phyloP scores from a whole-genome alignment of 108 stramenopile genomes.

The Ochromonas danica region DNA sequence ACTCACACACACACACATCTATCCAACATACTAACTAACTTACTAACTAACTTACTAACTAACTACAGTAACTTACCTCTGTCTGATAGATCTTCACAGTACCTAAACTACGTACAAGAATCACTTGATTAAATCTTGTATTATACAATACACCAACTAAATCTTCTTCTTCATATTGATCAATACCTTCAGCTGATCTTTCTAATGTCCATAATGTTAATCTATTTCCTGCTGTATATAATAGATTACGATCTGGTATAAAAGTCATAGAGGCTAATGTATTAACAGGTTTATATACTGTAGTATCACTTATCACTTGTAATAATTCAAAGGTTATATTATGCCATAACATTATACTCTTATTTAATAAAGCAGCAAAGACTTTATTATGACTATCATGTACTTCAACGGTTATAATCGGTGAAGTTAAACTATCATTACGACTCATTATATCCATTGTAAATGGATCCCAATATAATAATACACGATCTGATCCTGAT shows the following conservation, averaged over 20 bases:
- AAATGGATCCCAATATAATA: slow-evolving; percentile 24
- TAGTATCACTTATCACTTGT: neutral
- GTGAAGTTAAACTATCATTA: neutral
- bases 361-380: neutral
- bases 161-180: slow-evolving; percentile 6
- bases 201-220: slow-evolving; percentile 18
- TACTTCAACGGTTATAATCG: neutral
- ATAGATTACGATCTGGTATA: neutral
- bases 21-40: no score
- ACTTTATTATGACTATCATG: neutral
- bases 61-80: neutral
- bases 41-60: no score
- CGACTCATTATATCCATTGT: neutral
- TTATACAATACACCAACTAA: slow-evolving; percentile 12
- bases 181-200: neutral
- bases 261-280: neutral
- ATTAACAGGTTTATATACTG: neutral
- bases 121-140: slow-evolving; percentile 7
- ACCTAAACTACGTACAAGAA: neutral
- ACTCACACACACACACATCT: no score
- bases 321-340: slow-evolving; percentile 2
- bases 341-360: neutral
- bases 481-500: slow-evolving; percentile 11
- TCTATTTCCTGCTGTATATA: slow-evolving; percentile 1
- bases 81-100: slow-evolving; percentile 10